Evolutionary conservation across 177 flowering plant species (phyloP).

Genomic region (Vitis hybrid): DNA sequence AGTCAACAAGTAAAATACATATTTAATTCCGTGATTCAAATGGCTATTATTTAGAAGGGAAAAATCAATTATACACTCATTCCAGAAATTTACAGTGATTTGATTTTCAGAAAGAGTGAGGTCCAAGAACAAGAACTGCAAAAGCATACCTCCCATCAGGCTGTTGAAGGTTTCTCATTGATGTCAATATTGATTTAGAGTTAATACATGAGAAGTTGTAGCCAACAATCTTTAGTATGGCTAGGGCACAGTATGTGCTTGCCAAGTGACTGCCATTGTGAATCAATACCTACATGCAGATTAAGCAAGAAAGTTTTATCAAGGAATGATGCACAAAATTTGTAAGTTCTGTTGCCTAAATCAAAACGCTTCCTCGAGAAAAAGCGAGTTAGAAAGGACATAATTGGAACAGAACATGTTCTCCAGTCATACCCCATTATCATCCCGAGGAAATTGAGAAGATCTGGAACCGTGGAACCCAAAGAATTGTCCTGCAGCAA

Average conservation of each 20-base stretch:
- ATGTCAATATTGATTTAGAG: slow-evolving; percentile 44
- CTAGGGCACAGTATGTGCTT: slow-evolving; percentile 89
- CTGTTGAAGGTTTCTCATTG: slow-evolving; percentile 86
- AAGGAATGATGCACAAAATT: background rate
- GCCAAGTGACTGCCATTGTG: slow-evolving; percentile 79
- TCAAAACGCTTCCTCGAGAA: background rate
- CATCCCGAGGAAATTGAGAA: slow-evolving; percentile 54
- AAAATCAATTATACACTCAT: background rate
- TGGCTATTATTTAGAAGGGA: background rate
- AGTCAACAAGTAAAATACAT: background rate
- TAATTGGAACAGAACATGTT: background rate
- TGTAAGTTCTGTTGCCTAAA: slow-evolving; percentile 1
- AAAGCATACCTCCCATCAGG: slow-evolving; percentile 79
- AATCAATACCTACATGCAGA: slow-evolving; percentile 41
- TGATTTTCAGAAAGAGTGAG: background rate
- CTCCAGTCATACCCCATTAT: slow-evolving; percentile 47
- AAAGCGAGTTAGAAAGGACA: background rate
- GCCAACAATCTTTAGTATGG: slow-evolving; percentile 78
- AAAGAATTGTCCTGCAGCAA: slow-evolving; percentile 64
- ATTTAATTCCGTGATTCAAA: background rate
- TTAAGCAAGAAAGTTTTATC: slow-evolving; percentile 5
- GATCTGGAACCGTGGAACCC: slow-evolving; percentile 88
- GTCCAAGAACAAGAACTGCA: background rate
- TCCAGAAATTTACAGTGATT: background rate
- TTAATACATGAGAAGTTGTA: slow-evolving; percentile 52